Base-by-base conservation (phyloP, 1,139 yeast species). In the Saccharomyces hybrid region DNA sequence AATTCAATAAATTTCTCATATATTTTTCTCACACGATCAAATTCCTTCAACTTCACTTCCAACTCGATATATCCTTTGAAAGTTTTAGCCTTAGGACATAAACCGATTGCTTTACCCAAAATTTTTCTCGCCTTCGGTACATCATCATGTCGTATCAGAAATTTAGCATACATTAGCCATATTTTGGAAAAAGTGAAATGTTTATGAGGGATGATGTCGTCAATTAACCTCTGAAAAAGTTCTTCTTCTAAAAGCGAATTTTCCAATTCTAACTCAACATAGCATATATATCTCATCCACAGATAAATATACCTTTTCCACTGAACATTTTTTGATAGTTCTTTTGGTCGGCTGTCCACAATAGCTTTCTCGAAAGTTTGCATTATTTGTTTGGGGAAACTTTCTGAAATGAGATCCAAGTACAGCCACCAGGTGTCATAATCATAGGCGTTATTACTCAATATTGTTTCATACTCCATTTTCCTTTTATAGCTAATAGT, bases 401-500 rank as follows among this genome's bases (percentile, higher is more conserved):
- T 57, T 8, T 61, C 61, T 49, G 61, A 61, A 8, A 82, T 60
- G 25, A 87, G 64, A 23, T 78, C 76, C 2, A 88, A 61, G 61
- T 84, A 83, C 0, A 81, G 68, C 89, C 96, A 89, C 97, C 97
- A 90, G 0, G 82, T 72, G 64, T 86, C 95, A 67, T 82, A 84
- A 68, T 88, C 88, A 1, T 59, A 51, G 0, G 88, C 83, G 55
- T 80, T 75, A 5, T 65, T 62, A 13, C 64, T 61, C 25, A 89
- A 64, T 14, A 71, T 73, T 1, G 73, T 68, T 59, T 83, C 83
- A 63, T 86, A 87, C 53, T 74, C 75, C 8, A 74, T 69, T 56
- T 77, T 76, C 53, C 96, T 72, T 61, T 85, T 85, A 3, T 72
- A 61, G 28, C 77, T 57, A 1, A 85, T 74, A 3, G 82, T 79